These are phyloP conservation scores for Isoetes engelmannii DNA, from an alignment of 83 land plant species.

Conservation along the genomic window DNA sequence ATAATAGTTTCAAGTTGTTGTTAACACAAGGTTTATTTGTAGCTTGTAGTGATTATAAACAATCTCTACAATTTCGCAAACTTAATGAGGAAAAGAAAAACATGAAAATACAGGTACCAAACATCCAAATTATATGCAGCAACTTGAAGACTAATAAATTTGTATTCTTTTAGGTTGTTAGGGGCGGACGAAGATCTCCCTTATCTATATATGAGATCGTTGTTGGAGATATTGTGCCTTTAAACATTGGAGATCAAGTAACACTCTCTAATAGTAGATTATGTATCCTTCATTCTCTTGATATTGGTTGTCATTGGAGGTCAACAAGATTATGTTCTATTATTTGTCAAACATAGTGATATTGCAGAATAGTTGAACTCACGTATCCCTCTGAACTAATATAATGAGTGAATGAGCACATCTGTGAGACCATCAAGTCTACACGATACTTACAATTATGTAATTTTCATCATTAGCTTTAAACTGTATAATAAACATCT, in stretches of 20 bases:
- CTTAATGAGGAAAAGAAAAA: slow-evolving; percentile 43
- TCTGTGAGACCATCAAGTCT: too few species aligned
- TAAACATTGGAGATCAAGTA: slow-evolving; percentile 59
- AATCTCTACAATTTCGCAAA: slow-evolving; percentile 52
- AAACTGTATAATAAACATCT: too few species aligned
- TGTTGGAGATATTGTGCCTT: slow-evolving; percentile 53
- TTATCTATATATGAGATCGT: slow-evolving; percentile 51
- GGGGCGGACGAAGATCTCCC: slow-evolving; percentile 37
- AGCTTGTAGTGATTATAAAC: slow-evolving; percentile 59
- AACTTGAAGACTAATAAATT: neutral
- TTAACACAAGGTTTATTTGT: slow-evolving; percentile 1
- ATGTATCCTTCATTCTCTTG: too few species aligned
- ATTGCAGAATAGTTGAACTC: neutral
- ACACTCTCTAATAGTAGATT: too few species aligned
- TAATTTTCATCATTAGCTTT: too few species aligned
- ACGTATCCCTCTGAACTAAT: too few species aligned
- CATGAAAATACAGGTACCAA: slow-evolving; percentile 48
- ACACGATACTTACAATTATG: too few species aligned
- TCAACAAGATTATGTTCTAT: neutral
- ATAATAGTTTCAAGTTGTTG: neutral
- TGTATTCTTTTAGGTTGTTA: slow-evolving; percentile 28
- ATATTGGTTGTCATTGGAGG: neutral
- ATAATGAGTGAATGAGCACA: too few species aligned
- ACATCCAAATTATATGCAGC: neutral
- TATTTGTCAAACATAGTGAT: neutral